Percentiles rank a stretch among this genome's conserved stretches.
phyloP scores from a whole-genome alignment of 192 early-diverging fungal genomes.

The Backusella australiensis region DNA sequence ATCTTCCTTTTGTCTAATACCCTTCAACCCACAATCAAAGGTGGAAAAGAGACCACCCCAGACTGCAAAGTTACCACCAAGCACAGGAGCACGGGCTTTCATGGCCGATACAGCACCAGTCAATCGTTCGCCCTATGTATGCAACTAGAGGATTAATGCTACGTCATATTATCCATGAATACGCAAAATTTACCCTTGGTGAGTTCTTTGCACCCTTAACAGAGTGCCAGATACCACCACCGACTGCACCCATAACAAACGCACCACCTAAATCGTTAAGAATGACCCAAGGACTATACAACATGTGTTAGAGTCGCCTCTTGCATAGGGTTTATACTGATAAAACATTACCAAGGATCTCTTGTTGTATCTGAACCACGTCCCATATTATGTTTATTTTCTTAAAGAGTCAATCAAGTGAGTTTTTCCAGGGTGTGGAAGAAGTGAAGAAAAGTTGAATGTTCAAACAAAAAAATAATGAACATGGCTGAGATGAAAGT shows the following conservation, averaged over 20 bases:
- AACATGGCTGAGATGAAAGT: slow-evolving; percentile 1
- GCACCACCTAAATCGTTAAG: slow-evolving; percentile 82
- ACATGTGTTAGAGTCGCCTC: not conserved
- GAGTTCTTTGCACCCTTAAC: slow-evolving; percentile 99
- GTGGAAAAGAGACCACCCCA: slow-evolving; percentile 99
- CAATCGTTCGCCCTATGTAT: slow-evolving; percentile 78
- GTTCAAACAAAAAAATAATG: not conserved
- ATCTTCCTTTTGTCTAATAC: slow-evolving; percentile 97
- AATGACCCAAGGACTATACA: slow-evolving; percentile 75
- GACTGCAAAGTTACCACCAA: slow-evolving; percentile 98
- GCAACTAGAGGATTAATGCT: not conserved
- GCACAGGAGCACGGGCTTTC: slow-evolving; percentile 90
- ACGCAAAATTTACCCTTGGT: slow-evolving; percentile 64
- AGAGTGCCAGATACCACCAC: slow-evolving; percentile 94
- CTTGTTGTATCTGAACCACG: slow-evolving; percentile 51
- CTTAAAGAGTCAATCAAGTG: not conserved
- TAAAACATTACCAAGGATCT: slow-evolving; percentile 49
- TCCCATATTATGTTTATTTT: slow-evolving; percentile 36
- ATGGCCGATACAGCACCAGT: slow-evolving; percentile 82
- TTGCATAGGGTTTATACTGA: not conserved
- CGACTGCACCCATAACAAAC: slow-evolving; percentile 96
- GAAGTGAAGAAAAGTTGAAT: not conserved
- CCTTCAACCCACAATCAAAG: slow-evolving; percentile 93
- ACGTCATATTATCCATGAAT: not conserved
- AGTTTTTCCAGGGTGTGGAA: slow-evolving; percentile 11